Percentiles rank a stretch among this genome's conserved stretches.
Evolutionary conservation across 2,329 filamentous ascomycete genomes (phyloP).

Genomic region (Cordyceps cicadae): DNA sequence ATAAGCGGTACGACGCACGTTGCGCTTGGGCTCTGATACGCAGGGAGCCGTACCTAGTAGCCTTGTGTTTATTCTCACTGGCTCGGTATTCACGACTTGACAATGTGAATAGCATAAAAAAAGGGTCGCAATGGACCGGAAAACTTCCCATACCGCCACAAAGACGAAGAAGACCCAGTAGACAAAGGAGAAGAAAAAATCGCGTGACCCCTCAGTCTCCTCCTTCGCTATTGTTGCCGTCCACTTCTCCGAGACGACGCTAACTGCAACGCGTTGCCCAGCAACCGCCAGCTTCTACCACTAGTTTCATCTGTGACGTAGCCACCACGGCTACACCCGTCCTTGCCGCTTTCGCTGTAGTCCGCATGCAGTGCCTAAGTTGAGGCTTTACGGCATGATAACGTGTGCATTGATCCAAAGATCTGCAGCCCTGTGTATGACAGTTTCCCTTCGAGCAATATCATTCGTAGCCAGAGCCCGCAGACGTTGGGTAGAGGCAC

Average conservation of each 20-base stretch:
- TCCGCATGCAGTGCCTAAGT: no score
- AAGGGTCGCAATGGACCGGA: background rate
- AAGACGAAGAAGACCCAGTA: background rate
- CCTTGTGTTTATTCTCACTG: background rate
- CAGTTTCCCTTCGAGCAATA: background rate
- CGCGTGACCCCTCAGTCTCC: background rate
- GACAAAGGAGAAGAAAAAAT: background rate
- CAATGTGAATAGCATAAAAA: background rate
- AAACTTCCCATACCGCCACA: background rate
- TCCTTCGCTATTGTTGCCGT: background rate
- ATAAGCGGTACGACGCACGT: background rate
- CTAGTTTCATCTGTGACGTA: constrained; percentile 4
- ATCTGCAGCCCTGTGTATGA: background rate
- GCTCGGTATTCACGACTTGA: background rate
- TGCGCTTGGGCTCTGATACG: background rate
- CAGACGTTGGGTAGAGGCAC: no score
- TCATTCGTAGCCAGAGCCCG: background rate
- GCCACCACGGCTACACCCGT: constrained; percentile 9
- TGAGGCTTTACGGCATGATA: background rate
- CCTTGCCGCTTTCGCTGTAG: background rate
- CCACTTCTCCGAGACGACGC: background rate
- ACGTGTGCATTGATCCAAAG: background rate
- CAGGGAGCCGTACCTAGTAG: no score
- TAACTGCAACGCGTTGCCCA: background rate
- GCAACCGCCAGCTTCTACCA: background rate